phyloP scores from a whole-genome alignment of 148 eudicot genomes.

The Chenopodium album region DNA sequence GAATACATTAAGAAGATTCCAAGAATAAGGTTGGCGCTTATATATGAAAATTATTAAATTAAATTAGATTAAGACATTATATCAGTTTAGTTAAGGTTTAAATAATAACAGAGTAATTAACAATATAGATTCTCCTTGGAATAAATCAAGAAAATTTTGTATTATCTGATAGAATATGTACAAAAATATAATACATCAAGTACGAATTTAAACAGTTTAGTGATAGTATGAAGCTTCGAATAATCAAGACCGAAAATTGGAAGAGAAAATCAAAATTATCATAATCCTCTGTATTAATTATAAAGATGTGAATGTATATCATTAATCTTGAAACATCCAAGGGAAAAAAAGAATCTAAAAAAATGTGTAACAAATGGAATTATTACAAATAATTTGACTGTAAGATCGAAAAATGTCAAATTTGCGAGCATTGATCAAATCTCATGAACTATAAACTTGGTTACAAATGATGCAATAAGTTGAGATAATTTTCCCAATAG shows the following conservation, averaged over 20 bases:
- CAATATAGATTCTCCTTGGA: not conserved
- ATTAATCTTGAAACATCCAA: not conserved
- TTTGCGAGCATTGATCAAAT: not conserved
- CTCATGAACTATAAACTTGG: constrained; percentile 21
- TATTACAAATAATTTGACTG: not conserved
- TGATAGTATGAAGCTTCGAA: not conserved
- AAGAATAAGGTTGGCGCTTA: constrained; percentile 10
- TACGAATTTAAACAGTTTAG: not conserved
- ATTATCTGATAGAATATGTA: not conserved
- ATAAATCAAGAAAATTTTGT: not conserved
- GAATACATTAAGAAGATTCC: constrained; percentile 1
- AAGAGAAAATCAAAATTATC: not conserved
- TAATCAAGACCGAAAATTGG: not conserved
- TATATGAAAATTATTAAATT: not conserved
- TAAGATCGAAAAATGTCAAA: not conserved
- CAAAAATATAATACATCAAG: not conserved
- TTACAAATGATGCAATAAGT: constrained; percentile 53
- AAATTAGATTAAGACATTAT: not conserved
- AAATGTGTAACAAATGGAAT: not conserved
- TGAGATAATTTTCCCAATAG: constrained; percentile 49
- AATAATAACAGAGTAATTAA: not conserved
- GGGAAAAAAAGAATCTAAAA: not conserved
- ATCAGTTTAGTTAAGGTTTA: not conserved
- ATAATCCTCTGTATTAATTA: not conserved
- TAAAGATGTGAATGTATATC: not conserved